A percentile compares a stretch with the other conserved stretches of the same genome.
Conservation (phyloP, 1,284 basidiomycete genomes). For the Trametes polyzona region DNA sequence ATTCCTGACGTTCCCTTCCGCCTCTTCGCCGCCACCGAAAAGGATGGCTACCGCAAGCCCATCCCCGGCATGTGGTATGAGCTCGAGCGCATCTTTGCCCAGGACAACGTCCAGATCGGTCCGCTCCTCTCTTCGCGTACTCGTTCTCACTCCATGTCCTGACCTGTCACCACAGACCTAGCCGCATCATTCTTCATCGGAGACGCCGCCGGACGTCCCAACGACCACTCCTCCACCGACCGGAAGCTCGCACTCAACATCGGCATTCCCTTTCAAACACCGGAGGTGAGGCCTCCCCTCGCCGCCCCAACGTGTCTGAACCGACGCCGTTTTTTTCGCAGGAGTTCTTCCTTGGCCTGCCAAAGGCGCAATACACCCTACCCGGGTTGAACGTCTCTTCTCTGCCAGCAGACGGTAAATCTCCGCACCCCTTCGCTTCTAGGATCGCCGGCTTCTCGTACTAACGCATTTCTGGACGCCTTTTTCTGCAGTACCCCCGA, state of each 20-base stretch:
- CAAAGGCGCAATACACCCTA: conserved; percentile 47
- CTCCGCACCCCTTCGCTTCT: background rate
- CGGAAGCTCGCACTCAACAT: conserved; percentile 85
- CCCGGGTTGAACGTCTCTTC: conserved; percentile 65
- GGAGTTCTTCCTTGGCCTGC: conserved; percentile 80
- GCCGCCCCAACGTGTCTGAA: conserved; percentile 2
- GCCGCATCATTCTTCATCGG: conserved; percentile 79
- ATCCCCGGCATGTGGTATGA: conserved; percentile 87
- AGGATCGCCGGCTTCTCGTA: background rate
- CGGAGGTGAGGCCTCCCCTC: conserved; percentile 46
- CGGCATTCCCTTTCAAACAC: conserved; percentile 73
- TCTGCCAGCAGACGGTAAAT: conserved; percentile 46
- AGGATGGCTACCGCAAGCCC: conserved; percentile 86
- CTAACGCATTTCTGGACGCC: too few species aligned
- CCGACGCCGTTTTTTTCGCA: conserved; percentile 35
- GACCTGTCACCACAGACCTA: conserved; percentile 55
- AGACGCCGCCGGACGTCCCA: conserved; percentile 83
- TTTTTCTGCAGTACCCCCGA: conserved; percentile 49
- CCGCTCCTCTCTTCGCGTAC: conserved; percentile 17
- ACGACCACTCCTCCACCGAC: conserved; percentile 82
- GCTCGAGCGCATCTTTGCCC: conserved; percentile 62
- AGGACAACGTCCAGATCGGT: conserved; percentile 72
- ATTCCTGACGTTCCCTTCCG: conserved; percentile 78
- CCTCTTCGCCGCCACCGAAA: conserved; percentile 76
- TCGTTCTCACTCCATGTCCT: background rate